These are phyloP conservation scores for Macrolepiota albuminosa DNA, from an alignment of 768 basidiomycete genomes.

Conservation along the genomic window DNA sequence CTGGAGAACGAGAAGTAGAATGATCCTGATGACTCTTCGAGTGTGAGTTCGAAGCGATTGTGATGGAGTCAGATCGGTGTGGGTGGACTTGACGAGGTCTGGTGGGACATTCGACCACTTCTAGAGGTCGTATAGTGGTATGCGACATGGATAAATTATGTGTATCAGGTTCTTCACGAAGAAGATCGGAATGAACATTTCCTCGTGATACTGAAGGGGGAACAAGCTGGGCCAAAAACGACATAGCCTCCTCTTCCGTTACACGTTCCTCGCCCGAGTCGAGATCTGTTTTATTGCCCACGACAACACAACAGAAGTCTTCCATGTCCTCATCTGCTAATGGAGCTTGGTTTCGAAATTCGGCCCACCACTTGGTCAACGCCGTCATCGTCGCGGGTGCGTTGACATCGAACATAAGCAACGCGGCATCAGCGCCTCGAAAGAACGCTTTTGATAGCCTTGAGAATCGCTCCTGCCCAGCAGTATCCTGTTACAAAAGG, in stretches of 20 bases:
- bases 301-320: conserved; percentile 68
- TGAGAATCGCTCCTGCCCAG: conserved; percentile 87
- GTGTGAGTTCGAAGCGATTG: conserved; percentile 24
- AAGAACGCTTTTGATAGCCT: conserved; percentile 80
- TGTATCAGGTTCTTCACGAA: background rate
- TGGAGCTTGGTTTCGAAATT: conserved; percentile 66
- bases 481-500: conserved; percentile 55
- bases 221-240: conserved; percentile 55
- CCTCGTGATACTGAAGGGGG: conserved; percentile 26
- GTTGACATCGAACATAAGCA: conserved; percentile 82
- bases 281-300: conserved; percentile 79
- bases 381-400: conserved; percentile 52
- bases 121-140: conserved; percentile 17
- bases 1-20: conserved; percentile 24
- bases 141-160: conserved; percentile 20
- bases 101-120: conserved; percentile 11
- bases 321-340: conserved; percentile 56
- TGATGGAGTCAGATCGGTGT: conserved; percentile 18
- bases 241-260: conserved; percentile 39
- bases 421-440: conserved; percentile 75
- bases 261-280: conserved; percentile 22
- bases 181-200: background rate
- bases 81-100: background rate
- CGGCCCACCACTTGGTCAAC: conserved; percentile 72
- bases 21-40: conserved; percentile 15